Evolutionary conservation across 768 basidiomycete genomes (phyloP).

Genomic region (Psilocybe sp.): DNA sequence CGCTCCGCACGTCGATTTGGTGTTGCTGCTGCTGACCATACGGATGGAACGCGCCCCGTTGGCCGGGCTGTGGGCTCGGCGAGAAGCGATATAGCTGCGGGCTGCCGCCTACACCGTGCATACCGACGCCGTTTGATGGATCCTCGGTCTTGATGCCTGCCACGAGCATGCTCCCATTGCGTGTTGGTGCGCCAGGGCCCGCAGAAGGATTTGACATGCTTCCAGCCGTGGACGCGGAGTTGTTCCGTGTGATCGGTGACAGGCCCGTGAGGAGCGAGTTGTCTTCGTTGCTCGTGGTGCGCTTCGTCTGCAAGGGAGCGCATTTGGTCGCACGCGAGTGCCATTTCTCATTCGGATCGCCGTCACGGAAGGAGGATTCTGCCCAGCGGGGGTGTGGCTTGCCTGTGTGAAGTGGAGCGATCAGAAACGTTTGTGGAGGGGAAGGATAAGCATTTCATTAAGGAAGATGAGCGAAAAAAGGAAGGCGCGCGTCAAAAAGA

Average conservation of each 20-base stretch:
- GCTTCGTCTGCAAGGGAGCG: conserved; percentile 33
- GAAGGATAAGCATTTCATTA: background rate
- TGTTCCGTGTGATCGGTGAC: too few relatives aligned
- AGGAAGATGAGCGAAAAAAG: too few relatives aligned
- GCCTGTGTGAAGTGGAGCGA: conserved; percentile 37
- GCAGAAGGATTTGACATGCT: too few relatives aligned
- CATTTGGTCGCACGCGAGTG: conserved; percentile 80
- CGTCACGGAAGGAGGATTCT: conserved; percentile 73
- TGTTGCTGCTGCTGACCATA: conserved; percentile 30
- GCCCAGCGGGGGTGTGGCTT: conserved; percentile 90
- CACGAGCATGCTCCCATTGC: too few relatives aligned
- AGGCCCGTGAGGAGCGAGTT: too few relatives aligned
- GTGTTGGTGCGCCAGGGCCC: too few relatives aligned
- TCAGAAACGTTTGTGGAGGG: background rate
- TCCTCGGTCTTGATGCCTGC: too few relatives aligned
- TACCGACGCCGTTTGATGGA: background rate
- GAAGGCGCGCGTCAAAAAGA: too few relatives aligned
- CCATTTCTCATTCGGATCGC: conserved; percentile 83
- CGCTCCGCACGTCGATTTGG: conserved; percentile 22
- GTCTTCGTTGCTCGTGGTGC: background rate
- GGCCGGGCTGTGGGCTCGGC: conserved; percentile 10
- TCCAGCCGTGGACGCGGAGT: too few relatives aligned
- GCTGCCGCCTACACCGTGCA: conserved; percentile 14
- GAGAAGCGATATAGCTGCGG: conserved; percentile 31
- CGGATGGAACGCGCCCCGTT: conserved; percentile 16